Evolutionary conservation across 2,329 filamentous ascomycete genomes (phyloP), one percentile per base, ranked within the genome.

Genomic region (Trichocomaceae sp.): DNA sequence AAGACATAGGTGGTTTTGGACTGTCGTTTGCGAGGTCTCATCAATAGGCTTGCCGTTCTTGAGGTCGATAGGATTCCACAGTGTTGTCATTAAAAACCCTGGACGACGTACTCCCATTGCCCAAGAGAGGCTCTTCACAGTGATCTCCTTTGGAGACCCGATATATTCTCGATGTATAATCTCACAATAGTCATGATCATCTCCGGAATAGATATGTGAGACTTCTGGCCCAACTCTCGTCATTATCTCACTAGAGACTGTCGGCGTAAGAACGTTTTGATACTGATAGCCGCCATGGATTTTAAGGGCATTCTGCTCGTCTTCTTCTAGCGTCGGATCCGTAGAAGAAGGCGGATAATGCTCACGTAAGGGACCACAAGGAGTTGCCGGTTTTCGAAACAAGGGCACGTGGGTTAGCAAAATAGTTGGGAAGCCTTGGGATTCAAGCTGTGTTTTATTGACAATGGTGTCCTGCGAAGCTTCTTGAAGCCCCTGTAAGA

Each of bases 141-240:
- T 99, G 60, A 96, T 95, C 69, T 99, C 93, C 23, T 79, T 81
- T 5, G 78, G 79, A 0, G 77, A 74, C 33, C 79, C 79, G 59
- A 84, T 84, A 57, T 85, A 83, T 17, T 82, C 79, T 2, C 84
- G 83, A 70, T 99, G 93, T 0, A 85, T 79, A 6, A 97, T 75
- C 65, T 96, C 91, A 73, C 93, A 99, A 74, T 97, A 96, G 74
- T 99, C 93, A 74, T 99, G 93, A 66, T 99, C 93, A 64, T 99
- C 93, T 10, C 93, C 93, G 0, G 90, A 96, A 67, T 97, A 99
- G 44, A 91, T 87, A 60, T 93, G 87, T 2, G 83, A 79, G 12
- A 97, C 83, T 58, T 93, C 88, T 33, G 71, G 65, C 0, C 90
- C 90, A 33, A 96, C 78, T 59, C 85, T 88, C 57, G 85, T 80